A percentile compares a stretch with the other conserved stretches of the same genome.
Conservation (phyloP, 768 basidiomycete species). For the Polyporus arcularius region DNA sequence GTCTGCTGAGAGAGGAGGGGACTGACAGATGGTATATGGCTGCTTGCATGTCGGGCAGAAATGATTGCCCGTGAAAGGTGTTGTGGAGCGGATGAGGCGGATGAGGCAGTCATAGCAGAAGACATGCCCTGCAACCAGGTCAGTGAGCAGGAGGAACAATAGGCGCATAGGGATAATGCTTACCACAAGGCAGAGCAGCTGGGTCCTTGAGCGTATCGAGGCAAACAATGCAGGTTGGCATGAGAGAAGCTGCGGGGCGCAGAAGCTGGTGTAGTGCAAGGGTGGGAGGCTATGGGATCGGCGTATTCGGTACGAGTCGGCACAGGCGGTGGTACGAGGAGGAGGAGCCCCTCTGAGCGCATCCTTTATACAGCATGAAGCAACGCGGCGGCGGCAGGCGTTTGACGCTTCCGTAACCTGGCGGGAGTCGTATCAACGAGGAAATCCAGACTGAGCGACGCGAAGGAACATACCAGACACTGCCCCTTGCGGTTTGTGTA, state of each 20-base stretch:
- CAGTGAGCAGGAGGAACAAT: no score
- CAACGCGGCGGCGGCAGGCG: conserved; percentile 2
- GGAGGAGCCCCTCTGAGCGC: neutral
- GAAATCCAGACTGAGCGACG: conserved; percentile 14
- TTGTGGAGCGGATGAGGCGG: conserved; percentile 49
- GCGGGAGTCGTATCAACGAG: conserved; percentile 15
- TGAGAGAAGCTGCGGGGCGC: conserved; percentile 15
- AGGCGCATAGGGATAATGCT: conserved; percentile 2
- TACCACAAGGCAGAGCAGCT: conserved; percentile 66
- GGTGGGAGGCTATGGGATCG: neutral
- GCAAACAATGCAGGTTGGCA: conserved; percentile 64
- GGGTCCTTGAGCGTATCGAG: conserved; percentile 55
- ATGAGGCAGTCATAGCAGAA: conserved; percentile 64
- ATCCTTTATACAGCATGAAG: conserved; percentile 7
- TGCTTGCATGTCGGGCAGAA: conserved; percentile 60
- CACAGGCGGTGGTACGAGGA: neutral
- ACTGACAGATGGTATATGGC: conserved; percentile 55
- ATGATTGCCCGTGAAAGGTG: conserved; percentile 47
- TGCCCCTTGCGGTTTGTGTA: conserved; percentile 1
- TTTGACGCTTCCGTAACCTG: conserved; percentile 8
- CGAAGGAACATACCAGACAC: neutral
- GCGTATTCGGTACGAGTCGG: neutral
- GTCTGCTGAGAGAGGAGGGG: neutral
- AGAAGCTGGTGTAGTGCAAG: neutral
- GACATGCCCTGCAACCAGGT: conserved; percentile 51